Base-by-base conservation (phyloP, 768 basidiomycete genomes). In the Psilocybe tampanensis region DNA sequence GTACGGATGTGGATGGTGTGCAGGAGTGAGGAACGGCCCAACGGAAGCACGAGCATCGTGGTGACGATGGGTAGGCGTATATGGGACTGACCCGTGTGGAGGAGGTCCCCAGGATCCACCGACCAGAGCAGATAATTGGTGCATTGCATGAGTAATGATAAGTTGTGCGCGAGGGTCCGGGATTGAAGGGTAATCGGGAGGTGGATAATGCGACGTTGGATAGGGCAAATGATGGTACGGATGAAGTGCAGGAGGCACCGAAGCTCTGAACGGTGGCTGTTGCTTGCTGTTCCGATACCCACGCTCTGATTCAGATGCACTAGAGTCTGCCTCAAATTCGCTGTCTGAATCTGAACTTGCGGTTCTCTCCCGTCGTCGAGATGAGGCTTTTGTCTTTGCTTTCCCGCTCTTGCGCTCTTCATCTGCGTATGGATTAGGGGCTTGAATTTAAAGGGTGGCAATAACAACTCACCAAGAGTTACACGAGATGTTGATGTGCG, bases 101-200 rank as follows among this genome's bases (percentile, higher is more conserved):
- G 64, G 64, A 13, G 67, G 62, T 18, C 64, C 56, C 68, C 73
- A 72, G 18, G 69, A 44, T 15, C 62, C 56, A 26, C 65, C 64
- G 22, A 68, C 69, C 21, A 76, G 60, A 6, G 74, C 72, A 3
- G 74, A 74, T 17, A 80, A 66, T 51, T 79, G 78, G 12, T 78
- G 76, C 74, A 80, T 74, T 15, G 77, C 76, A 42, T 76, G 75
- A 1, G 75, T 65, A 39, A 80, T 71, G 42, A 80, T 75, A 32
- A 71, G 68, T 51, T 79, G 77, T 1, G 76, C 75, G 15, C 72
- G 74, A 7, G 74, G 72, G 58, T 79, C 75, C 12, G 70, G 73
- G 24, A 76, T 70, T 29, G 73, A 74, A 0, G 67, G 58, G 60
- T 68, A 73, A 39, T 66, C 57, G 4, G 64, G 60, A 5, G 70